Percentiles rank a stretch among this genome's conserved stretches.
phyloP scores from a whole-genome alignment of 2,329 filamentous ascomycete genomes.

The Ramularia collo-cygni region DNA sequence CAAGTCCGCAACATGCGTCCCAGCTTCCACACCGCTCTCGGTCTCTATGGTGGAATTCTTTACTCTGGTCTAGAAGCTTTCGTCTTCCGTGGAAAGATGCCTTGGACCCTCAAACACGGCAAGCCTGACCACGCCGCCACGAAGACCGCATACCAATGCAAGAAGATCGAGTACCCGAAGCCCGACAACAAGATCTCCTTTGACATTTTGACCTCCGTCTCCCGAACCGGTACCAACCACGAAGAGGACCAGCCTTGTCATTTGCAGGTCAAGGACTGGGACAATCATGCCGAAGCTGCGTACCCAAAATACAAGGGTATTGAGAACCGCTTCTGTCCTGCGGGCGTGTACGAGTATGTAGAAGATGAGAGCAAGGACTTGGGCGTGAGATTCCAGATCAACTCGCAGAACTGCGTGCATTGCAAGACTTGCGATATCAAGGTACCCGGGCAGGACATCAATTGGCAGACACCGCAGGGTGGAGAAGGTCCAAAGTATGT shows the following conservation, averaged over 20 bases:
- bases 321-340: conserved; percentile 95
- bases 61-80: conserved; percentile 94
- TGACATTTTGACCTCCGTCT: conserved; percentile 92
- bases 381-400: conserved; percentile 95
- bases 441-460: conserved; percentile 92
- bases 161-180: conserved; percentile 94
- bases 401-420: conserved; percentile 95
- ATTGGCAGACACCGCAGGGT: conserved; percentile 81
- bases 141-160: conserved; percentile 67
- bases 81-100: conserved; percentile 72
- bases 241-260: conserved; percentile 98
- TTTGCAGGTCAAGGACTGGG: conserved; percentile 91
- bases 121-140: conserved; percentile 71
- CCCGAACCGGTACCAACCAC: conserved; percentile 92
- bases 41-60: conserved; percentile 79
- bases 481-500: conserved; percentile 67
- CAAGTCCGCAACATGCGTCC: conserved; percentile 97
- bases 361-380: conserved; percentile 82
- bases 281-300: conserved; percentile 73
- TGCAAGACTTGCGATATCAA: conserved; percentile 99
- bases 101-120: conserved; percentile 89
- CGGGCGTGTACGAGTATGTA: conserved; percentile 95
- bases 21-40: conserved; percentile 81
- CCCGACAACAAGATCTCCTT: conserved; percentile 93
- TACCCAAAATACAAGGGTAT: conserved; percentile 86